A percentile compares a stretch with the other conserved stretches of the same genome.
Conservation (phyloP, 495 filamentous ascomycete genomes). For the Tuber calosporum region DNA sequence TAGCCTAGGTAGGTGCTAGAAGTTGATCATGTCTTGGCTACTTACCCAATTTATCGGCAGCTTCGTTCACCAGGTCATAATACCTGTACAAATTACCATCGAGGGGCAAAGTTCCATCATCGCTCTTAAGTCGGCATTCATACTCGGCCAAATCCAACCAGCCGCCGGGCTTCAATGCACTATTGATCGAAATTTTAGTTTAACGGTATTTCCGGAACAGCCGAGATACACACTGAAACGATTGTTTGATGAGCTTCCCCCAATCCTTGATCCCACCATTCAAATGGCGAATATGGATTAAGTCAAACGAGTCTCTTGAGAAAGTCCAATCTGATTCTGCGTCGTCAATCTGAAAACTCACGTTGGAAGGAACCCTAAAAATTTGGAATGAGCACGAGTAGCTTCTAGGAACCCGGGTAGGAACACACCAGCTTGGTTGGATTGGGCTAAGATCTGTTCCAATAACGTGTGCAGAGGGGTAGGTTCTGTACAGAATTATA, state of each 20-base stretch:
- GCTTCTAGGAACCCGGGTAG: neutral
- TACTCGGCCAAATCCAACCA: conserved; percentile 26
- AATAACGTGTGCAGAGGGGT: conserved; percentile 44
- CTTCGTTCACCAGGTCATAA: conserved; percentile 27
- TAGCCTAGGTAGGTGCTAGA: conserved; percentile 5
- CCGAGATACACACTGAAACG: conserved; percentile 42
- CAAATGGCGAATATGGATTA: no score
- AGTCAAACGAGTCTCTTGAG: conserved; percentile 45
- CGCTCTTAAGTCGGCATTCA: conserved; percentile 19
- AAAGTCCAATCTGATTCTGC: conserved; percentile 50
- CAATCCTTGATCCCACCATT: conserved; percentile 32
- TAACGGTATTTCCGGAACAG: no score
- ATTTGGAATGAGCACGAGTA: conserved; percentile 11
- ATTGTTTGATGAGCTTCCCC: conserved; percentile 22
- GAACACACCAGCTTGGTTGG: conserved; percentile 45
- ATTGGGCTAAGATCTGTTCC: conserved; percentile 44
- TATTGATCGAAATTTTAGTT: neutral
- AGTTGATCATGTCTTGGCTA: conserved; percentile 9
- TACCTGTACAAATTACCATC: conserved; percentile 17
- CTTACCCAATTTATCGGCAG: conserved; percentile 21
- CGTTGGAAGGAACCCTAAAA: conserved; percentile 46
- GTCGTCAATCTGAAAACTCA: conserved; percentile 50
- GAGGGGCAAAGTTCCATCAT: conserved; percentile 24
- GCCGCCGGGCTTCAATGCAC: conserved; percentile 26
- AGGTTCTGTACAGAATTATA: conserved; percentile 43